A percentile compares a stretch with the other conserved stretches of the same genome.
phyloP scores from a whole-genome alignment of 257 asterid species.

The Craterostigma plantagineum region DNA sequence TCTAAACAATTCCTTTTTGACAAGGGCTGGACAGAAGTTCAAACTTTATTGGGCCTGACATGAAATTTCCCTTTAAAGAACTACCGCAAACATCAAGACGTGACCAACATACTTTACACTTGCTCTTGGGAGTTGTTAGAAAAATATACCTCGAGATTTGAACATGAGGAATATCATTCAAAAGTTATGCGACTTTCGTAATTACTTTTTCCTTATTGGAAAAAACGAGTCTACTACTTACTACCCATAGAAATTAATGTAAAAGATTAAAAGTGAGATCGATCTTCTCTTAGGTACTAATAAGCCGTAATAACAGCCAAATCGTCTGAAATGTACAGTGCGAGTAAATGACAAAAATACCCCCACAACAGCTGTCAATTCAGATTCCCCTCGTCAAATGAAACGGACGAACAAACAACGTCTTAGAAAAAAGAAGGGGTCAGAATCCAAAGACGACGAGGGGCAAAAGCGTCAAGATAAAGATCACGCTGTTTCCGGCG shows the following conservation, averaged over 20 bases:
- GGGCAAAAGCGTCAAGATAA: constrained; percentile 29
- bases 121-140: constrained; percentile 17
- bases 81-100: constrained; percentile 7
- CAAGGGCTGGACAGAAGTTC: no score
- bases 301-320: neutral
- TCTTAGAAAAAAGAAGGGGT: constrained; percentile 11
- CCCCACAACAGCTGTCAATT: constrained; percentile 13
- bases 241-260: no score
- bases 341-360: constrained; percentile 30
- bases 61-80: no score
- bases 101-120: constrained; percentile 42
- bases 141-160: constrained; percentile 8
- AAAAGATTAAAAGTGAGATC: no score
- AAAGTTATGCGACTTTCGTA: no score
- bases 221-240: no score
- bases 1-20: no score
- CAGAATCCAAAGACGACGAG: constrained; percentile 12
- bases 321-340: constrained; percentile 43
- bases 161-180: no score
- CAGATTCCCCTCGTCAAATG: neutral
- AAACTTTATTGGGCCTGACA: no score
- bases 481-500: constrained; percentile 7
- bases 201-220: no score
- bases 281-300: neutral
- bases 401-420: neutral